Conservation (phyloP, 2,329 filamentous ascomycete genomes). For the Lecanosticta acicola region DNA sequence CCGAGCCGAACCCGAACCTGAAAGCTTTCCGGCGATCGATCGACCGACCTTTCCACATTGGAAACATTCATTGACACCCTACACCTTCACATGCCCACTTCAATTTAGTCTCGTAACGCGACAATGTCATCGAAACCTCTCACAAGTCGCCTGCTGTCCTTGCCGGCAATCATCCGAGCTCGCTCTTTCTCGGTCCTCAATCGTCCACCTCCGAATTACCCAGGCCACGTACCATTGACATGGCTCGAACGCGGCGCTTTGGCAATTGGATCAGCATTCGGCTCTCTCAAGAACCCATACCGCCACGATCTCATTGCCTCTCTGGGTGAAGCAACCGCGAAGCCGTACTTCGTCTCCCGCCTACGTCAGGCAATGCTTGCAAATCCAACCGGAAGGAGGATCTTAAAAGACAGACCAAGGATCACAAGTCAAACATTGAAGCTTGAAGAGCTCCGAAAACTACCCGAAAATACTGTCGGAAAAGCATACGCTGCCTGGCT, state of each 20-base stretch:
- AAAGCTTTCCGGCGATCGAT: background rate
- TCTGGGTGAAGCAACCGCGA: conserved; percentile 88
- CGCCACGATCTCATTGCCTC: conserved; percentile 88
- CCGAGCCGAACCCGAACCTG: background rate
- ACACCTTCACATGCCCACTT: background rate
- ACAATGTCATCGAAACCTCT: conserved; percentile 2
- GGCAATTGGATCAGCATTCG: conserved; percentile 55
- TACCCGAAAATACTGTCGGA: conserved; percentile 71
- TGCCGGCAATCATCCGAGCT: conserved; percentile 29
- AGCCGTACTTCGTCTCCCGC: conserved; percentile 89
- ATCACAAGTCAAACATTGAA: conserved; percentile 70
- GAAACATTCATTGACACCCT: background rate
- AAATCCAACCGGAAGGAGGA: conserved; percentile 75
- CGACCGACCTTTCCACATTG: too few species aligned
- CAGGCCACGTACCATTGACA: conserved; percentile 86
- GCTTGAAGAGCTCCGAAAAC: conserved; percentile 62
- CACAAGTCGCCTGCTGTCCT: conserved; percentile 19
- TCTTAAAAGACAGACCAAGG: conserved; percentile 82
- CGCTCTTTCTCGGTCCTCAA: conserved; percentile 73
- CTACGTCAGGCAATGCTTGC: conserved; percentile 89
- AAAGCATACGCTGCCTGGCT: conserved; percentile 81
- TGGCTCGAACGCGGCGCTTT: conserved; percentile 68
- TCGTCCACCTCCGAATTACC: conserved; percentile 80
- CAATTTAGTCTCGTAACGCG: background rate
- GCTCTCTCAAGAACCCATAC: conserved; percentile 65